Percentiles rank a stretch among this genome's conserved stretches.
phyloP scores from a whole-genome alignment of 2,329 filamentous ascomycete genomes.

The Verticillium zaregamsianum region DNA sequence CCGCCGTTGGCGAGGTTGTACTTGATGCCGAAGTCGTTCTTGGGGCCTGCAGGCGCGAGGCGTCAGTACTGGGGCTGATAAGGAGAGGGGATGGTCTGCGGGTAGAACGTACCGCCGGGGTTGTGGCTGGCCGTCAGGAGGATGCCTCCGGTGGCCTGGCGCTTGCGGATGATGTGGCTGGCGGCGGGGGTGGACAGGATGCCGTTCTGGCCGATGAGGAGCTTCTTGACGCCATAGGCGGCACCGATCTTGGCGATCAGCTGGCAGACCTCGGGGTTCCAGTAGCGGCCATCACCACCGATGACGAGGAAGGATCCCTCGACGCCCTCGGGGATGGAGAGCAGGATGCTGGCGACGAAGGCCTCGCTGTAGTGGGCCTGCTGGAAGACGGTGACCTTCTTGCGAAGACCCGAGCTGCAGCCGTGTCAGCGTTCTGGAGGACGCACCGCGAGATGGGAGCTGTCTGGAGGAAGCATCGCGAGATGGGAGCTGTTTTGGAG shows the following conservation, averaged over 20 bases:
- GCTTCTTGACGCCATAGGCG: constrained; percentile 98
- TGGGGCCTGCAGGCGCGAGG: constrained; percentile 61
- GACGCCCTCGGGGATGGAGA: constrained; percentile 92
- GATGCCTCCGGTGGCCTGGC: constrained; percentile 93
- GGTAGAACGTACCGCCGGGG: constrained; percentile 70
- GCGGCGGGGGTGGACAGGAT: constrained; percentile 96
- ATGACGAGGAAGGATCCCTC: constrained; percentile 88
- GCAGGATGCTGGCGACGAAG: constrained; percentile 88
- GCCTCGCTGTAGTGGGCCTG: constrained; percentile 93
- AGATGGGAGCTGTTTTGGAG: background rate
- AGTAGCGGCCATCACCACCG: constrained; percentile 94
- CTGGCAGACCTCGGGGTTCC: constrained; percentile 95
- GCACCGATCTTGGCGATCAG: constrained; percentile 95
- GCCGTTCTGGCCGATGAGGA: constrained; percentile 91
- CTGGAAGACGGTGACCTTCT: constrained; percentile 98
- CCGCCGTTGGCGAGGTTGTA: constrained; percentile 98
- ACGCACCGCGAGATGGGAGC: background rate
- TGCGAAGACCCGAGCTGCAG: constrained; percentile 87
- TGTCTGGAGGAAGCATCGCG: background rate
- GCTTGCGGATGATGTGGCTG: constrained; percentile 91
- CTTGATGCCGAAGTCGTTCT: constrained; percentile 98
- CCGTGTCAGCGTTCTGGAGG: constrained; percentile 4
- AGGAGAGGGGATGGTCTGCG: background rate
- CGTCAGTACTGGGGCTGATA: constrained; percentile 2
- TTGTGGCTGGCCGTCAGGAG: constrained; percentile 97